Percentiles rank a stretch among this genome's conserved stretches.
These are phyloP conservation scores for Boletus sensibilis DNA, from an alignment of 768 basidiomycete species.

Conservation along the genomic window DNA sequence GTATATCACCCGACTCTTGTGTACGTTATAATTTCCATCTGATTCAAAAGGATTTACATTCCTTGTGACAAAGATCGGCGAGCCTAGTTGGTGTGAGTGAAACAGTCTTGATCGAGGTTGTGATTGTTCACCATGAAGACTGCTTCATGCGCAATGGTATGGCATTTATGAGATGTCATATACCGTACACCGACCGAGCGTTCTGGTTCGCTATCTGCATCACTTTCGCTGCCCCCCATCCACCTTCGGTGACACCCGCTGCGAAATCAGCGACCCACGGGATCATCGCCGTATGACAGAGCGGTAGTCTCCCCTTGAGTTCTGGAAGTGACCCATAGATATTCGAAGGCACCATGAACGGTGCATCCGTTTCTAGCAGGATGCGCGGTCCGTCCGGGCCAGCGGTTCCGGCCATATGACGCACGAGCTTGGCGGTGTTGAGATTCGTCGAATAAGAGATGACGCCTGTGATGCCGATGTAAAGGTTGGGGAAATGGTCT, in stretches of 20 bases:
- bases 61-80: neutral
- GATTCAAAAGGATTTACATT: neutral
- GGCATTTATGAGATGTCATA: conserved; percentile 1
- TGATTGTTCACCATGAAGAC: neutral
- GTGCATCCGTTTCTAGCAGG: conserved; percentile 83
- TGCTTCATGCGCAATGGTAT: neutral
- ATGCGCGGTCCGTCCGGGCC: conserved; percentile 41
- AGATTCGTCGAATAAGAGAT: conserved; percentile 75
- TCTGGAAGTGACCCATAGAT: conserved; percentile 56
- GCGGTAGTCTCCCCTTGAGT: conserved; percentile 58
- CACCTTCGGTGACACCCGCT: conserved; percentile 42
- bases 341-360: conserved; percentile 82
- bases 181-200: conserved; percentile 59
- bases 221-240: conserved; percentile 55
- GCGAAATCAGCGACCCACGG: conserved; percentile 84
- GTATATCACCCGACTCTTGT: neutral
- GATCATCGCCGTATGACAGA: conserved; percentile 79
- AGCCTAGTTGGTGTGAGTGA: no score
- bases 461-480: conserved; percentile 85
- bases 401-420: conserved; percentile 41
- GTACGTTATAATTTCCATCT: neutral
- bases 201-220: conserved; percentile 65
- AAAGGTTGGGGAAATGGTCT: conserved; percentile 76
- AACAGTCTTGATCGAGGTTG: no score
- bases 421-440: conserved; percentile 69